Percentiles rank a stretch among this genome's conserved stretches.
These are phyloP conservation scores for Trypanosoma boissoni DNA, from an alignment of 208 protist genomes.

Conservation along the genomic window DNA sequence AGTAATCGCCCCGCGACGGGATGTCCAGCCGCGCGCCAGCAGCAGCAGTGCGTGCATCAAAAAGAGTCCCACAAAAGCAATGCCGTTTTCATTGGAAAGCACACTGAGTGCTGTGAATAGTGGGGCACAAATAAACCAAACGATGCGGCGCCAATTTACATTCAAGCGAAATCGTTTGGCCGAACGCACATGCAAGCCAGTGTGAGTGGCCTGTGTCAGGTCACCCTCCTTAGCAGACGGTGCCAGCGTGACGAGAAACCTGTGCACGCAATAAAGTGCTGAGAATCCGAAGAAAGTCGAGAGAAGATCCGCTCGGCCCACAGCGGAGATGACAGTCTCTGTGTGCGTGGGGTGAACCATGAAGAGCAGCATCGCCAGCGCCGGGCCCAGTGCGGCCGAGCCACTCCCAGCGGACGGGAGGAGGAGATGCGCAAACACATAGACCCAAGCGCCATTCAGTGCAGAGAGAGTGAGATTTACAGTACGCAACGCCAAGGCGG, in stretches of 20 bases:
- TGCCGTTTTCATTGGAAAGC: constrained; percentile 74
- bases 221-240: not conserved
- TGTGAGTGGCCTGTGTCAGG: too few species aligned
- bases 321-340: constrained; percentile 83
- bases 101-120: constrained; percentile 42
- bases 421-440: constrained; percentile 41
- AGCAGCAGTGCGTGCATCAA: constrained; percentile 45
- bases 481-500: constrained; percentile 27
- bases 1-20: constrained; percentile 4
- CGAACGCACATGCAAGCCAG: too few species aligned
- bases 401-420: constrained; percentile 16
- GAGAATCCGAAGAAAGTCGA: constrained; percentile 63
- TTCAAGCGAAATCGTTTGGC: not conserved
- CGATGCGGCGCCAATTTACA: not conserved
- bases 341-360: constrained; percentile 83
- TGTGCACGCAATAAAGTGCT: constrained; percentile 38
- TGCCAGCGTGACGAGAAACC: not conserved
- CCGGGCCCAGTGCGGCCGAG: constrained; percentile 19
- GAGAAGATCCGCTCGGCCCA: constrained; percentile 75
- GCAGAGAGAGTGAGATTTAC: constrained; percentile 46
- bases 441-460: constrained; percentile 46
- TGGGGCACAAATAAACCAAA: constrained; percentile 17
- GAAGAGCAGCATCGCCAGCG: constrained; percentile 54
- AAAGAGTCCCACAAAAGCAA: constrained; percentile 64
- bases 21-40: constrained; percentile 24